Evolutionary conservation across 345 rosid species (phyloP).

Genomic region (Sonneratia caseolaris): DNA sequence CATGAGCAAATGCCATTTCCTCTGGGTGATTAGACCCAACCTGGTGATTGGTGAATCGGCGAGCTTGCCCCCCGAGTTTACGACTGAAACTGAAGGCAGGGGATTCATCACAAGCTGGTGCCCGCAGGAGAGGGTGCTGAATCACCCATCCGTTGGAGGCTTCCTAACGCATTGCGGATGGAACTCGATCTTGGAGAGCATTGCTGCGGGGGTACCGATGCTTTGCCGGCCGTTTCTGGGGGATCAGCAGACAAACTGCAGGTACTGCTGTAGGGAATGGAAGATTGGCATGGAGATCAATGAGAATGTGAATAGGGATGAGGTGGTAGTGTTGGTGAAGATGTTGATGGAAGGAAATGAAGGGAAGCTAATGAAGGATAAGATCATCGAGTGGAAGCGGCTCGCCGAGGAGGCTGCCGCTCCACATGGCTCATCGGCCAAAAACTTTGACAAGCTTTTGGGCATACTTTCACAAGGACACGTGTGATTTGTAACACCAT

Average conservation of each 20-base stretch:
- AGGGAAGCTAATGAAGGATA: slow-evolving; percentile 4
- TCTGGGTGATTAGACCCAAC: slow-evolving; percentile 10
- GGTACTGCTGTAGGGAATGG: slow-evolving; percentile 1
- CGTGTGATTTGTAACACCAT: no score
- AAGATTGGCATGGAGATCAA: slow-evolving; percentile 5
- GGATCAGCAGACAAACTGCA: slow-evolving; percentile 67
- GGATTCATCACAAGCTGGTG: slow-evolving; percentile 3
- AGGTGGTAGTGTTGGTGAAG: slow-evolving; percentile 2
- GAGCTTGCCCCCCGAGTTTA: neutral
- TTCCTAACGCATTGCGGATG: slow-evolving; percentile 82
- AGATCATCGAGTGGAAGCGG: neutral
- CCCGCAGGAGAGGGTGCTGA: slow-evolving; percentile 24
- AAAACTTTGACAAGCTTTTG: neutral
- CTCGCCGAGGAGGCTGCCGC: slow-evolving; percentile 6
- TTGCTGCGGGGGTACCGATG: slow-evolving; percentile 61
- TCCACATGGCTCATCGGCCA: slow-evolving; percentile 4
- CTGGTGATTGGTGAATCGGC: neutral
- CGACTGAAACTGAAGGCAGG: slow-evolving; percentile 1
- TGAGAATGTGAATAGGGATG: neutral
- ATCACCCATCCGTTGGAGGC: slow-evolving; percentile 63
- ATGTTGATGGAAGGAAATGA: slow-evolving; percentile 7
- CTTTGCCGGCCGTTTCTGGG: slow-evolving; percentile 58
- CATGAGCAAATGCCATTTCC: neutral
- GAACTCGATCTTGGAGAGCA: slow-evolving; percentile 62
- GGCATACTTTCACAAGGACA: neutral